Evolutionary conservation across 805 yeast genomes (phyloP).

Genomic region (Pichia occidentalis): DNA sequence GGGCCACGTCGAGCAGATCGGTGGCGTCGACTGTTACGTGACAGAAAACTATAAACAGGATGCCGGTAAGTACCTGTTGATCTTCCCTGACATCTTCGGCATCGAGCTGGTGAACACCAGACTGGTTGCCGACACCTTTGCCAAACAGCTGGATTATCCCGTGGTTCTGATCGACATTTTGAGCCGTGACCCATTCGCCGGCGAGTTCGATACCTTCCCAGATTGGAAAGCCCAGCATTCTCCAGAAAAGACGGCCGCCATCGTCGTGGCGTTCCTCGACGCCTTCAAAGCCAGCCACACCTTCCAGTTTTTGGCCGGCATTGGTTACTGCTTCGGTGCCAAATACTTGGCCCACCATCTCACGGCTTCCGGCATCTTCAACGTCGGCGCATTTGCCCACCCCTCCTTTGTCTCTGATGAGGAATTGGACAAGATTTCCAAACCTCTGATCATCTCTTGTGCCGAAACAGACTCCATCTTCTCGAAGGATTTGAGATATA

Average conservation of each 20-base stretch:
- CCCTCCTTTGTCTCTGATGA: constrained; percentile 68
- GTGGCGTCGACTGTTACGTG: constrained; percentile 41
- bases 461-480: constrained; percentile 67
- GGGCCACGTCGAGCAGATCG: constrained; percentile 37
- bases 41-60: constrained; percentile 38
- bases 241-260: constrained; percentile 39
- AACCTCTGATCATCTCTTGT: constrained; percentile 64
- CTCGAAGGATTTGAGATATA: constrained; percentile 54
- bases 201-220: constrained; percentile 16
- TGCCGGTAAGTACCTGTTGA: constrained; percentile 44
- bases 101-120: constrained; percentile 47
- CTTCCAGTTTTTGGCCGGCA: constrained; percentile 46
- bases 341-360: constrained; percentile 54
- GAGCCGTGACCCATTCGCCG: constrained; percentile 43
- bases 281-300: constrained; percentile 35
- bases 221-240: constrained; percentile 40
- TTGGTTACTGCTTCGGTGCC: constrained; percentile 87
- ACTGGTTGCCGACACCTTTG: constrained; percentile 62
- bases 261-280: constrained; percentile 43
- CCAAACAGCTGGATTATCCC: constrained; percentile 48
- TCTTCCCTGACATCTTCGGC: constrained; percentile 70
- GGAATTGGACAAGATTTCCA: constrained; percentile 51
- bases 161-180: constrained; percentile 76
- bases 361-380: constrained; percentile 30
- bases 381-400: constrained; percentile 73